Evolutionary conservation across 192 early-diverging fungal species (phyloP).

Genomic region (Chytriomyces confervae): DNA sequence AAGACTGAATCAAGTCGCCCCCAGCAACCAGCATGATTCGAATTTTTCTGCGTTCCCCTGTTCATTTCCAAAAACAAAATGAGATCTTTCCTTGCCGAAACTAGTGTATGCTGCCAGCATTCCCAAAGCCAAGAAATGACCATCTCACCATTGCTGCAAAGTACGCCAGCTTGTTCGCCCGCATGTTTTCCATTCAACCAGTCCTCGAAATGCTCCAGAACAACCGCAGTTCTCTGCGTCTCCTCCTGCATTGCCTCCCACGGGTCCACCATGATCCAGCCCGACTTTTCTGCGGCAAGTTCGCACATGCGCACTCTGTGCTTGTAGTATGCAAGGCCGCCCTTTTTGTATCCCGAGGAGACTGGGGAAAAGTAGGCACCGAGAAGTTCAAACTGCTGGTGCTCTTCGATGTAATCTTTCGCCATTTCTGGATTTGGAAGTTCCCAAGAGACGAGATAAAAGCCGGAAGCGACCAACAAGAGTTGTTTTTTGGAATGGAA

Average conservation of each 20-base stretch:
- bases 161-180: conserved; percentile 65
- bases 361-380: conserved; percentile 98
- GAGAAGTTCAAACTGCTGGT: conserved; percentile 81
- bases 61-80: background rate
- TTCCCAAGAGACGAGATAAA: background rate
- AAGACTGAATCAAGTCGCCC: conserved; percentile 95
- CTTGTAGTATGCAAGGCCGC: conserved; percentile 82
- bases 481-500: background rate
- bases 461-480: background rate
- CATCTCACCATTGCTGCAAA: background rate
- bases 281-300: conserved; percentile 72
- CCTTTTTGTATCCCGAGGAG: conserved; percentile 90
- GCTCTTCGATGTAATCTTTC: conserved; percentile 79
- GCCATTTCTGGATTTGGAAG: conserved; percentile 79
- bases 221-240: conserved; percentile 85
- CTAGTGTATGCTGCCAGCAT: no score
- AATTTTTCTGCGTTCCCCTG: conserved; percentile 67
- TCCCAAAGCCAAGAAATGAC: no score
- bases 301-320: conserved; percentile 95
- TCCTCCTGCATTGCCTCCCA: conserved; percentile 86
- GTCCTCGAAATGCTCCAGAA: conserved; percentile 93
- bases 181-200: conserved; percentile 74
- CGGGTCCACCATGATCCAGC: conserved; percentile 96
- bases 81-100: no score
- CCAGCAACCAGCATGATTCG: conserved; percentile 94